Evolutionary conservation across 2,329 filamentous ascomycete species (phyloP).

Genomic region (Cercospora zeae-maydis): DNA sequence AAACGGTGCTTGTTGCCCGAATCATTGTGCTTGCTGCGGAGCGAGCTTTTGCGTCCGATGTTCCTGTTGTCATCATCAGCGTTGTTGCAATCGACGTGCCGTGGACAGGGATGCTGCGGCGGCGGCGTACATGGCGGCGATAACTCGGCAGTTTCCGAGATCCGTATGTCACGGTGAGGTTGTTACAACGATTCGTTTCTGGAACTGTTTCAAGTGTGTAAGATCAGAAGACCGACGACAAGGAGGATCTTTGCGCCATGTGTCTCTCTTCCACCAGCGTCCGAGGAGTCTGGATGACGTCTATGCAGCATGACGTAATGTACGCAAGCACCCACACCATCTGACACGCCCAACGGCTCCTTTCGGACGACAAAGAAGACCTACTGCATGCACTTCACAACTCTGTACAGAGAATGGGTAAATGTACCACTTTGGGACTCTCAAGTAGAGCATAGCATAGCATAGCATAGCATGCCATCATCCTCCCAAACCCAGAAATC

Average conservation of each 20-base stretch:
- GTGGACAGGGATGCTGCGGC: neutral
- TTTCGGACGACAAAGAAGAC: neutral
- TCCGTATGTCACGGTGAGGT: neutral
- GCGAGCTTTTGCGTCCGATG: slow-evolving; percentile 62
- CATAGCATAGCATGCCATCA: neutral
- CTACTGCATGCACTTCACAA: neutral
- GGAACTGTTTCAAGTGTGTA: neutral
- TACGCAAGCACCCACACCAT: neutral
- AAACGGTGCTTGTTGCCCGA: slow-evolving; percentile 63
- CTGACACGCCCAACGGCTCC: neutral
- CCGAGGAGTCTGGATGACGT: neutral
- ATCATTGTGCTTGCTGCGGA: slow-evolving; percentile 60
- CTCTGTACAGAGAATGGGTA: neutral
- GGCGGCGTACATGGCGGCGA: slow-evolving; percentile 7
- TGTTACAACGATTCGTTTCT: neutral
- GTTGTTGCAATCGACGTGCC: too few relatives aligned
- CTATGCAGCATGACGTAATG: neutral
- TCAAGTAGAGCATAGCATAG: neutral
- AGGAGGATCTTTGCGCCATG: neutral
- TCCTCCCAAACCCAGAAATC: neutral
- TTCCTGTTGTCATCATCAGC: slow-evolving; percentile 1
- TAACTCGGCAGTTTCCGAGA: slow-evolving; percentile 3
- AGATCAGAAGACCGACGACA: neutral
- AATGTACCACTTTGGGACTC: neutral
- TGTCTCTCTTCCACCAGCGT: neutral